These are phyloP conservation scores for Starmerella etchellsii DNA, from an alignment of 805 yeast species.

Conservation along the genomic window DNA sequence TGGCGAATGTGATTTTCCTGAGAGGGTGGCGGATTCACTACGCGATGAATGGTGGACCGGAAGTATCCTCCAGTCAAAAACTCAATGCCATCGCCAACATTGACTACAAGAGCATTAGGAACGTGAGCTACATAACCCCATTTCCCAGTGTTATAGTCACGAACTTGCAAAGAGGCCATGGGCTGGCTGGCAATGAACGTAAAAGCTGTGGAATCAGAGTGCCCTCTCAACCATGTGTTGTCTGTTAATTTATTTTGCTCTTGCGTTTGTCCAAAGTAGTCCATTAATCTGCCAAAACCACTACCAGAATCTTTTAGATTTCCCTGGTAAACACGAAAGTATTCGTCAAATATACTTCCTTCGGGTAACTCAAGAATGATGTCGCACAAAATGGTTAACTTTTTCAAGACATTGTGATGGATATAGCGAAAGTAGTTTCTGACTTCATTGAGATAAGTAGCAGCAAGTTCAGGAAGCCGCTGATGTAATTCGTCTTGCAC, in stretches of 20 bases:
- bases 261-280: conserved; percentile 29
- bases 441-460: conserved; percentile 32
- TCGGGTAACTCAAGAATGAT: conserved; percentile 37
- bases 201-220: conserved; percentile 34
- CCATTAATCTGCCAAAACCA: conserved; percentile 31
- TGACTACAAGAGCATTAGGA: conserved; percentile 31
- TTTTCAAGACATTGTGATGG: conserved; percentile 31
- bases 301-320: conserved; percentile 30
- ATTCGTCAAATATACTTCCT: conserved; percentile 31
- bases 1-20: conserved; percentile 30
- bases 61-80: conserved; percentile 36
- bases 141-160: conserved; percentile 2
- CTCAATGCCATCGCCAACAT: conserved; percentile 34
- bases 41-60: conserved; percentile 37
- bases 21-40: conserved; percentile 36
- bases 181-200: conserved; percentile 34
- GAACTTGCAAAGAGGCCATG: conserved; percentile 31
- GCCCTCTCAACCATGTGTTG: conserved; percentile 37
- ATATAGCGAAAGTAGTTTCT: conserved; percentile 30
- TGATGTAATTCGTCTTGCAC: conserved; percentile 28
- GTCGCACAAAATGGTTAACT: conserved; percentile 33
- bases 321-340: conserved; percentile 28
- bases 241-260: conserved; percentile 27
- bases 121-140: conserved; percentile 32
- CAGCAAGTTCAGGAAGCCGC: conserved; percentile 33